Evolutionary conservation across 441 rosid species (phyloP).

Genomic region (Euphorbia schlechtendalii): DNA sequence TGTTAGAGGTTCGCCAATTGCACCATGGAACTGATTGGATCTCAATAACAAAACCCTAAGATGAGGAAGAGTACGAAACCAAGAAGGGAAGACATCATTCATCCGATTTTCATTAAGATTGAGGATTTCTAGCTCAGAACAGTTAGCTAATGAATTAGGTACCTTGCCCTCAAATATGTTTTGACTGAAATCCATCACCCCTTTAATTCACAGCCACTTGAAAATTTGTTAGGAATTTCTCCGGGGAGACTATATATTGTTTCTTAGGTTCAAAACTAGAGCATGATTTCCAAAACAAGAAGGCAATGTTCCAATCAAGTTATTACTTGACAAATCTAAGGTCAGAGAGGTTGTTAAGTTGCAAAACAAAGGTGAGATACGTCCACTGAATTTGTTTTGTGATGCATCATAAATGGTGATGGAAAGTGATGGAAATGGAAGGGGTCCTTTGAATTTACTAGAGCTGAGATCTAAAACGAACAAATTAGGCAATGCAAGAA

Average conservation of each 20-base stretch:
- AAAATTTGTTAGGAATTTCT: constrained; percentile 5
- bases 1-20: not conserved
- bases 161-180: constrained; percentile 14
- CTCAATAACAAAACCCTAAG: constrained; percentile 21
- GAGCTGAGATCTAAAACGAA: not conserved
- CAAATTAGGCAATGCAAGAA: constrained; percentile 18
- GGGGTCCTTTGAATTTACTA: constrained; percentile 18
- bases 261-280: not conserved
- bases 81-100: constrained; percentile 26
- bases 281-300: constrained; percentile 15
- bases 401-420: not conserved
- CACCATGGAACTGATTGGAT: constrained; percentile 19
- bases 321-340: constrained; percentile 22
- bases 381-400: constrained; percentile 10
- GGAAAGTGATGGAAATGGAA: constrained; percentile 22
- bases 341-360: not conserved
- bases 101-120: constrained; percentile 21
- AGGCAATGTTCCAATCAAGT: constrained; percentile 23
- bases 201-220: constrained; percentile 2
- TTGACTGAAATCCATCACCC: constrained; percentile 8
- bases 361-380: constrained; percentile 16
- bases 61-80: constrained; percentile 20
- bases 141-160: constrained; percentile 20
- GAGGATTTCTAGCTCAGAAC: constrained; percentile 17
- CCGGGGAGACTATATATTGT: constrained; percentile 18